Evolutionary conservation across 805 yeast species (phyloP).

Genomic region (Lachancea nothofagi): DNA sequence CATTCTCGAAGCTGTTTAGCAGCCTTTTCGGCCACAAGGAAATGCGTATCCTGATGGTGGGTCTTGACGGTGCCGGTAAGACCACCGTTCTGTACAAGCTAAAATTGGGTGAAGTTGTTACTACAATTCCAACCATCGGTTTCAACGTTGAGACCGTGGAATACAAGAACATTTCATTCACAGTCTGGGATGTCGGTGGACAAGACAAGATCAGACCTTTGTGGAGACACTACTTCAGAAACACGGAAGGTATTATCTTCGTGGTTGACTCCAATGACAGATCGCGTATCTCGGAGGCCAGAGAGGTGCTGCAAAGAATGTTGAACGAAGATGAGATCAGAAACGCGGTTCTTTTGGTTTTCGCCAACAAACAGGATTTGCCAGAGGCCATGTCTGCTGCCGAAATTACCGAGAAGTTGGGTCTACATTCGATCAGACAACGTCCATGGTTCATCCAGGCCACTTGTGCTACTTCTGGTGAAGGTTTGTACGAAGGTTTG

Average conservation of each 20-base stretch:
- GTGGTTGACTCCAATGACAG: constrained; percentile 98
- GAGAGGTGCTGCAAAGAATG: constrained; percentile 98
- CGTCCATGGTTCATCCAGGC: constrained; percentile 99
- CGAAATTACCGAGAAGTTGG: constrained; percentile 94
- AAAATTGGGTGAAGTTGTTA: constrained; percentile 92
- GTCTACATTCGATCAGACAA: constrained; percentile 94
- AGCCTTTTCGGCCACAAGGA: constrained; percentile 97
- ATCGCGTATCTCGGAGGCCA: constrained; percentile 95
- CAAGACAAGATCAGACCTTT: constrained; percentile 97
- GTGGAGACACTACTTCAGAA: constrained; percentile 99
- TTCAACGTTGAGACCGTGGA: constrained; percentile 97
- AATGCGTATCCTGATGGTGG: constrained; percentile 97
- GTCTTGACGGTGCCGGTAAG: constrained; percentile 98
- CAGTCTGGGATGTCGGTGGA: constrained; percentile 99
- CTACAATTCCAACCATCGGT: constrained; percentile 95
- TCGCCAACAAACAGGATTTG: constrained; percentile 97
- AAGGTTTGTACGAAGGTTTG: constrained; percentile 95
- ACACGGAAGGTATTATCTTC: constrained; percentile 96
- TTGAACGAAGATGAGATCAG: constrained; percentile 96
- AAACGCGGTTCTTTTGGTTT: constrained; percentile 90
- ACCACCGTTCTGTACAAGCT: constrained; percentile 93
- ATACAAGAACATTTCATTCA: constrained; percentile 92
- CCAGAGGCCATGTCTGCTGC: constrained; percentile 99
- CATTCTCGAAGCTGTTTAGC: constrained; percentile 79
- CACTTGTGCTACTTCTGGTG: constrained; percentile 98